These are phyloP conservation scores for Phycomyces nitens DNA, from an alignment of 192 early-diverging fungal genomes.

Conservation along the genomic window DNA sequence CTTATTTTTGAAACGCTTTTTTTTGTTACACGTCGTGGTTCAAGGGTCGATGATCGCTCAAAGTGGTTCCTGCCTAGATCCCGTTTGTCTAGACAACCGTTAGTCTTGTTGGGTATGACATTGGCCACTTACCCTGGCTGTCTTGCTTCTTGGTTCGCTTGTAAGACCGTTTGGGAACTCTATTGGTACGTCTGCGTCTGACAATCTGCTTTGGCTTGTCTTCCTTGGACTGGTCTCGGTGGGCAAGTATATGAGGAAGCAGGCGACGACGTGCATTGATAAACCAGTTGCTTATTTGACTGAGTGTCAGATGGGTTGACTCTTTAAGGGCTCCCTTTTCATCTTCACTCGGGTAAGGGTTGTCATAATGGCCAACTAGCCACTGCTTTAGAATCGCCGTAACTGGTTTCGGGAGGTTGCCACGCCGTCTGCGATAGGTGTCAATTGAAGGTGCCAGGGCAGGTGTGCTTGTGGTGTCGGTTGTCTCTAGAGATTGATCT, in stretches of 20 bases:
- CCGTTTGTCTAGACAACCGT: background rate
- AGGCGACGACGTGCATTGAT: slow-evolving; percentile 66
- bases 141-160: background rate
- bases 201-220: background rate
- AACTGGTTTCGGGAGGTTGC: slow-evolving; percentile 58
- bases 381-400: slow-evolving; percentile 58
- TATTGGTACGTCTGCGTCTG: background rate
- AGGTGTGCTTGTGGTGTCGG: background rate
- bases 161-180: background rate
- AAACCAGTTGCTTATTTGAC: slow-evolving; percentile 76
- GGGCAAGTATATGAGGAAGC: slow-evolving; percentile 26
- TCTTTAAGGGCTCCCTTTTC: slow-evolving; percentile 51
- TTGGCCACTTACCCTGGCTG: background rate
- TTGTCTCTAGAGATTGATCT: background rate
- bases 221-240: background rate
- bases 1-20: background rate
- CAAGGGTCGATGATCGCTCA: background rate
- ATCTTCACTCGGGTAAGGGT: slow-evolving; percentile 68
- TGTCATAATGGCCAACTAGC: slow-evolving; percentile 55
- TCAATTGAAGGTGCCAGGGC: background rate
- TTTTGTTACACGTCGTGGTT: background rate
- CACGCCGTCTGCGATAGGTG: slow-evolving; percentile 37
- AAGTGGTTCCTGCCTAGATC: background rate
- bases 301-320: slow-evolving; percentile 54
- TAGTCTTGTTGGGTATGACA: no score